Percentiles rank a stretch among this genome's conserved stretches.
Evolutionary conservation across 176 grass and related monocot species (phyloP).

Genomic region (Phoenix roebelenii): DNA sequence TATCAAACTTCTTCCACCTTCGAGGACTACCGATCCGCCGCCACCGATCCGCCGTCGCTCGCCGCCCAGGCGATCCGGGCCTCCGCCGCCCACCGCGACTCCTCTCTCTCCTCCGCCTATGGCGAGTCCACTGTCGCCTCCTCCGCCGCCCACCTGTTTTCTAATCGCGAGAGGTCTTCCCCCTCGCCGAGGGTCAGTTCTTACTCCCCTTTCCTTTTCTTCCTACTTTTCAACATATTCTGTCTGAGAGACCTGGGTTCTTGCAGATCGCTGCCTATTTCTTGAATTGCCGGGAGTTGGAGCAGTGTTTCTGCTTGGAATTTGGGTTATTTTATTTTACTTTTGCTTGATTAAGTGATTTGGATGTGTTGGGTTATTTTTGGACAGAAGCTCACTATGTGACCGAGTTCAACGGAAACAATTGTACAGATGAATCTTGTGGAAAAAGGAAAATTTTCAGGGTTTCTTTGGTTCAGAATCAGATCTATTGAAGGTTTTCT

Average conservation of each 20-base stretch:
- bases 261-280: neutral
- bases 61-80: neutral
- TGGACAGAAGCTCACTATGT: no score
- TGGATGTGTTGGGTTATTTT: no score
- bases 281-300: no score
- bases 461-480: no score
- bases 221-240: neutral
- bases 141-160: neutral
- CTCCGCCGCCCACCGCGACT: neutral
- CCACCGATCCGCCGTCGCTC: neutral
- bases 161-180: conserved; percentile 27
- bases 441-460: no score
- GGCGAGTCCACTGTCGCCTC: neutral
- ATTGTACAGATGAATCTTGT: no score
- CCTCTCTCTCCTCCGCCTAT: neutral
- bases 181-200: conserved; percentile 27
- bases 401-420: no score
- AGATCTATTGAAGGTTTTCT: no score
- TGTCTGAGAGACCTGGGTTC: neutral
- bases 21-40: neutral
- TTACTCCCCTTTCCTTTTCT: neutral
- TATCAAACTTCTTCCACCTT: neutral
- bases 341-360: no score
- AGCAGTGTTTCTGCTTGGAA: no score
- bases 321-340: no score